Evolutionary conservation across 305 asterid species (phyloP), one percentile per base, ranked within the genome.

Genomic region (Rubia tinctorum): DNA sequence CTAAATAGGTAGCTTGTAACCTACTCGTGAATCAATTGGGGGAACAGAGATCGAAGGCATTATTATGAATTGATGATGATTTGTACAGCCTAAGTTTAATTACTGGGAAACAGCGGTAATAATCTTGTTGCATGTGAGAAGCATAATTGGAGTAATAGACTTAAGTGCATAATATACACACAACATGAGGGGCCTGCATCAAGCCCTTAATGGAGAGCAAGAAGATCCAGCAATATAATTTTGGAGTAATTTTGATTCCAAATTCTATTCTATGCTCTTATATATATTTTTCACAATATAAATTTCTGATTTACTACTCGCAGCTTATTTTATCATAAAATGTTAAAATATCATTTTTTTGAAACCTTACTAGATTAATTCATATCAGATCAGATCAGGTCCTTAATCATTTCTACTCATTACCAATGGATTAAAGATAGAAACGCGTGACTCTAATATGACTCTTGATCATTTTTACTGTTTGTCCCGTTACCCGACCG

Each of bases 41-140:
- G 65, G 14, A 59, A 37, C 64, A 10, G 37, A 22, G 70, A 76
- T 67, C 68, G 42, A 83, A 71, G 77, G 72, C 59, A 73, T 68
- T 58, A 47, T 73, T 27, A 44, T 59, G 22, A 64, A 15, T 14
- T 53, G 34, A 37, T 74, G 53, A 53, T 53, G 22, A 22, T 77
- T 59, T 43, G 55, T 27, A 30, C 58, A 65, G 37, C 51, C 44
- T 49, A 12, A 37, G 68, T 75, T 53, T 59, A 59, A 22, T 59
- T 61, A 61, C 66, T 61, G 66, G 66, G 34, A 65, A 65, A 65
- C 49, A 65, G 49, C 45, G 34, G 73, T 70, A 64, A 71, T 77
- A 53, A 72, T 51, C 82, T 70, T 68, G 72, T 75, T 78, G 84
- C 86, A 86, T 82, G 89, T 82, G 86, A 68, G 60, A 73, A 76